Evolutionary conservation across 192 early-diverging fungal species (phyloP), one percentile per base, ranked within the genome.

Genomic region (Lobosporangium transversale): DNA sequence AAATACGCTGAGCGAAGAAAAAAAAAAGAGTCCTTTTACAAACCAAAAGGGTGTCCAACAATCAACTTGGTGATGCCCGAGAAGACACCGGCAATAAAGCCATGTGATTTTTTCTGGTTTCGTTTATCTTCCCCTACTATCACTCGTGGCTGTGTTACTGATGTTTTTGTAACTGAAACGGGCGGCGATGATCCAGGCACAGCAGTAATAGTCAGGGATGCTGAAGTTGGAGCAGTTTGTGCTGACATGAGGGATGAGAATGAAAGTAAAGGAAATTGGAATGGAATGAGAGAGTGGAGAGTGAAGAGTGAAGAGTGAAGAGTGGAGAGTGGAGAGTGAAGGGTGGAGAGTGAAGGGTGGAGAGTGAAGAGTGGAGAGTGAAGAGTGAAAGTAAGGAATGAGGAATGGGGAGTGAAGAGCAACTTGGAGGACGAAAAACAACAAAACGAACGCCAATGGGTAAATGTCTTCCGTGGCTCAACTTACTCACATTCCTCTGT

Each of bases 1-100:
- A n/a, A n/a, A n/a, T n/a, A n/a, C n/a, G n/a, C n/a, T n/a, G n/a
- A n/a, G n/a, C n/a, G 17, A 45, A 47, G 18, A 31, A 61, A 60
- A 23, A 50, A 35, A n/a, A 55, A 58, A 35, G 31, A 32, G 7
- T 40, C 7, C 37, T 10, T 10, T 40, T 40, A 14, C 8, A 40
- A 40, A 88, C 86, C 87, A 66, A 92, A 94, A 24, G 92, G 92
- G 68, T 94, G 91, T n/a, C 91, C 91, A 6, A 94, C 92, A 45
- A 81, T 74, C 43, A 94, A 73, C 58, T 94, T 94, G 15, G 92
- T 94, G 18, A 91, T 85, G 15, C 92, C 92, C 12, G 90, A 92
- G 3, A 86, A 85, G 20, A 91, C 78, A 20, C 92, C 92, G 4
- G 89, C 90, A 15, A 85, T 78, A 68, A 94, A 94, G 3, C 92